These are phyloP conservation scores for Irpex sp. DNA, from an alignment of 1,284 basidiomycete species.

Conservation along the genomic window DNA sequence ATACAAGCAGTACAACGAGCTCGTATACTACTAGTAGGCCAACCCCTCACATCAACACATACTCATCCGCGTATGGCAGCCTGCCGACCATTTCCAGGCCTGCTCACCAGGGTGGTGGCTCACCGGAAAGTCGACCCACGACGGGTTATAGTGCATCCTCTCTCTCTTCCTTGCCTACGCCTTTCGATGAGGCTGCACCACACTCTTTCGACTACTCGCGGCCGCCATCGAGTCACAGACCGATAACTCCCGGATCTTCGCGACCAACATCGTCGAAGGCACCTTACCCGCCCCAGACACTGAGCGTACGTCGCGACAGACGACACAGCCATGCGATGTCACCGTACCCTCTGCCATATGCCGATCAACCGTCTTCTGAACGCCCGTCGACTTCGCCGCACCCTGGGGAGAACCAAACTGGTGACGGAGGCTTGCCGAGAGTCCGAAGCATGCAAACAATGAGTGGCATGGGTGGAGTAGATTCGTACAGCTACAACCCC, in stretches of 20 bases:
- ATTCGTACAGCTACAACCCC: constrained; percentile 34
- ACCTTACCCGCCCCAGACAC: constrained; percentile 45
- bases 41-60: constrained; percentile 68
- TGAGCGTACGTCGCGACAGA: constrained; percentile 65
- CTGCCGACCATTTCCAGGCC: constrained; percentile 50
- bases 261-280: constrained; percentile 63
- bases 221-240: constrained; percentile 62
- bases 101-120: constrained; percentile 55
- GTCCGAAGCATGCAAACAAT: constrained; percentile 67
- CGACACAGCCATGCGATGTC: constrained; percentile 81
- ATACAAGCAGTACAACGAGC: constrained; percentile 48
- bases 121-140: constrained; percentile 77
- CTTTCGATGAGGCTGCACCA: constrained; percentile 54
- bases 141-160: constrained; percentile 81
- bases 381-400: constrained; percentile 74
- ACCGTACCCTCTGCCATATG: constrained; percentile 78
- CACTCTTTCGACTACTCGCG: constrained; percentile 59
- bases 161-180: constrained; percentile 58
- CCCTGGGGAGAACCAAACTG: constrained; percentile 46
- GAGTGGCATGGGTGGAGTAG: constrained; percentile 51
- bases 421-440: constrained; percentile 44
- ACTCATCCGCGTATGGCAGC: constrained; percentile 49
- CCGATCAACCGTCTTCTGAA: constrained; percentile 47
- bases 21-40: constrained; percentile 21
- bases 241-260: constrained; percentile 35